Base-by-base conservation (phyloP, 2,329 filamentous ascomycete species). In the Biscogniauxia marginata region DNA sequence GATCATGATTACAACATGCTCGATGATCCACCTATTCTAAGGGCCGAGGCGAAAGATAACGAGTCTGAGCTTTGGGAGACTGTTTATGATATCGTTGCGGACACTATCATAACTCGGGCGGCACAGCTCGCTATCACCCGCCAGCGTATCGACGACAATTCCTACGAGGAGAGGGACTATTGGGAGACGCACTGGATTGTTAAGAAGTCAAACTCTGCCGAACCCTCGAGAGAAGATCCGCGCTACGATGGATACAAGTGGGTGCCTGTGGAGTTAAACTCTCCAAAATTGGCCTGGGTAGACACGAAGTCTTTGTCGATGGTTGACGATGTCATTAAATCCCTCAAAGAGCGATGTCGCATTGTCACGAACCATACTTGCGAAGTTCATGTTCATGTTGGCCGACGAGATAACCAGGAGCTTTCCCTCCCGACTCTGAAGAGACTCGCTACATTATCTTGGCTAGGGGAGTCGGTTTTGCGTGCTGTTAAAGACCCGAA, bases 161-260 rank as follows among this genome's bases (percentile, higher is more conserved):
- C 61, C 3, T 47, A 52, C 8, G 55, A 65, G 5, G 72, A 73
- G 53, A 60, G 63, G 18, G 64, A 73, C 20, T 73, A 66, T 52
- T 75, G 72, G 73, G 56, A 56, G n/a, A 65, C 67, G 1, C 65
- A 70, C 52, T 76, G 74, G 74, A 70, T 75, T 22, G 71, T 77
- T 39, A 75, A 77, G 55, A 72, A 71, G 52, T 70, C 74, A 39
- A 75, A 74, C 58, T 76, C 74, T n/a, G 72, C 73, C 3, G 65
- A 68, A 47, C 68, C 71, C 2, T 57, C 59, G 9, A 61, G 65
- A 3, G 58, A 62, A 7, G 66, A 73, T 30, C 58, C 54, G 7
- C 57, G 61, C 2, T 60, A 60, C 11, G 20, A 62, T n/a, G 63
- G 64, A n/a, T 70, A 70, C 25, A 23, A 66, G 16, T 73, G 70